Evolutionary conservation across 2,329 filamentous ascomycete species (phyloP).

Genomic region (Sporothrix euskadiensis): DNA sequence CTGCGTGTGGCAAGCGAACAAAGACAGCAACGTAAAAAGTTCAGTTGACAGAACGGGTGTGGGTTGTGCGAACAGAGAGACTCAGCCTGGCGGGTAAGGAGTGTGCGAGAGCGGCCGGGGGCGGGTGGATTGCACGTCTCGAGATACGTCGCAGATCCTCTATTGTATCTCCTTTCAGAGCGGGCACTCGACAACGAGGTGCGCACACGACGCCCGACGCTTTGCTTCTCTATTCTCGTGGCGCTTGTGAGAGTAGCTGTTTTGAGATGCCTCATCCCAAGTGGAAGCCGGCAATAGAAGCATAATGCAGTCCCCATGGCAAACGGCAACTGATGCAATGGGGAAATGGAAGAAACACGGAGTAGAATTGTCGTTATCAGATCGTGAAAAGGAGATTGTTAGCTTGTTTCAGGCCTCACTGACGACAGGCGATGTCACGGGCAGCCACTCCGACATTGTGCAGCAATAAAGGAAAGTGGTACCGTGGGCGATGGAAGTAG

Average conservation of each 20-base stretch:
- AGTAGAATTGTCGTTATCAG: too few species aligned
- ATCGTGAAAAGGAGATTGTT: neutral
- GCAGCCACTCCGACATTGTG: too few species aligned
- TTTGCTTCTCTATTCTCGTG: neutral
- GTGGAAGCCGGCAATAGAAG: neutral
- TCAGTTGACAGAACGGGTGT: constrained; percentile 4
- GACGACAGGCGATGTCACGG: neutral
- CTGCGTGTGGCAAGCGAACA: neutral
- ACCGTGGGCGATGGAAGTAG: neutral
- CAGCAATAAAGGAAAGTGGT: neutral
- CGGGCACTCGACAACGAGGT: constrained; percentile 5
- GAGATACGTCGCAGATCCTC: constrained; percentile 28
- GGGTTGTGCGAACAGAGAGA: neutral
- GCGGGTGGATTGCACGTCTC: constrained; percentile 26
- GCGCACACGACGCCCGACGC: neutral
- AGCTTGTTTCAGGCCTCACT: neutral
- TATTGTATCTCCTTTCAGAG: neutral
- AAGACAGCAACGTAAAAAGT: neutral
- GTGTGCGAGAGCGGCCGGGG: constrained; percentile 9
- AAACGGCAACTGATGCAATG: neutral
- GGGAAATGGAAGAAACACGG: neutral
- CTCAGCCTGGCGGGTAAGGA: neutral
- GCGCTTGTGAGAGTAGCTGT: neutral
- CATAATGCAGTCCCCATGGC: too few species aligned
- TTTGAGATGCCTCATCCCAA: neutral